Base-by-base conservation (phyloP, 371 early-diverging fungal genomes). In the Smittium culicis region DNA sequence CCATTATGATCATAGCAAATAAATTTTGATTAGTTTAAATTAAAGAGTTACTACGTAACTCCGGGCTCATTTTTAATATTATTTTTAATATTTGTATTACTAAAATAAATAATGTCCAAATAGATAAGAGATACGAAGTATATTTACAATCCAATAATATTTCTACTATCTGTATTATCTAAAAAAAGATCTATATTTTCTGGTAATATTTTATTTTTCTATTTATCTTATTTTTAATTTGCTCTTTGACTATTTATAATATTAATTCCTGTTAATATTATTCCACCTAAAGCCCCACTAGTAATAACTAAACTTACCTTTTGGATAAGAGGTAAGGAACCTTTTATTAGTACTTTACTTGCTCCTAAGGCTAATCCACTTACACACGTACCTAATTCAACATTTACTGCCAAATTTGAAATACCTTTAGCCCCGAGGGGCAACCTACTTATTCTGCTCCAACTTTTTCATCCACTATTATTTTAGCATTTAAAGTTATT, bases 341-440 rank as follows among this genome's bases (percentile, higher is more conserved):
- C 45, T 45, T 45, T 45, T 45, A 45, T 20, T 45, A 45, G 45
- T 45, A 45, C 45, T 45, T 45, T 45, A 45, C 45, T 45, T 45
- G 45, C 45, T 45, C 11, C 45, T 64, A 67, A 16, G 55, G 67
- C 62, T 67, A 68, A 67, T 62, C 28, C 65, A 64, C 62, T 65
- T 55, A 67, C 33, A 58, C 27, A 35, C 27, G 60, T 67, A 66
- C 34, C 62, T 65, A 56, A 35, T 35, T 35, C 65, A 45, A 58
- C 35, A 34, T 2, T 35, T 28, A 56, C 63, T 29, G 57, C 34
- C 30, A 61, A 55, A 59, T 55, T 34, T 55, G 30, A 32, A 25
- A 74, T 75, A 72, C 67, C 66, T 71, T 72, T 75, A 66, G 61
- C 62, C 54, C n/a, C n/a, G n/a, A n/a, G n/a, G n/a, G n/a, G n/a